Base-by-base conservation (phyloP, 73 alveolate species). In the Breviolum minutum region DNA sequence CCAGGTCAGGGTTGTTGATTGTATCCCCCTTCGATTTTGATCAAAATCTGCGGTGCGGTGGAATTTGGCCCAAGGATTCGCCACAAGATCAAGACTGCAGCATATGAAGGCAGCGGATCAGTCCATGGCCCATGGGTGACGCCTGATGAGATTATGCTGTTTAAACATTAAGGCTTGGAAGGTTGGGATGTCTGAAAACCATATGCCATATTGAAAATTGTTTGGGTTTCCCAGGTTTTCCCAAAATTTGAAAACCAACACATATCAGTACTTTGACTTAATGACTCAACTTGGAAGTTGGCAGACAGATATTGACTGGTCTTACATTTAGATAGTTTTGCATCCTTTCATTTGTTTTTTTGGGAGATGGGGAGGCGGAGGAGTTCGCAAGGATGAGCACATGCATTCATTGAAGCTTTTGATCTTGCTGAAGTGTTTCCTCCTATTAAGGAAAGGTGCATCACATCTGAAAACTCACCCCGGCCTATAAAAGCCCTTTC, bases 81-180 rank as follows among this genome's bases (percentile, higher is more conserved):
- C 63, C 62, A 74, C 17, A 92, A 48, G 98, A 92, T 92, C 90
- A 92, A 92, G 24, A 12, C 98, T 8, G 98, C 98, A n/a, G 98
- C 98, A 8, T 92, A 76, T 27, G 98, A 70, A 60, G 98, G 98
- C 73, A 88, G n/a, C n/a, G 70, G 32, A 61, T 24, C 8, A 19
- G 22, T 70, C 62, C 0, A 20, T 63, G 76, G 29, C 9, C 0
- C 48, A 20, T 22, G 29, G 29, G 19, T 71, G 26, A 20, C 26
- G 81, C 19, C 29, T 6, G 81, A 8, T 40, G 54, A 2, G 54
- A 40, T 40, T 40, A 0, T 40, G 54, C 0, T 40, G 54, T 40
- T 40, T n/a, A n/a, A n/a, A n/a, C n/a, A n/a, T n/a, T n/a, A n/a
- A n/a, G n/a, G 32, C 5, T 29, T 11, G 1, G 69, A 17, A 24